Conservation (phyloP, 2,329 filamentous ascomycete species). For the Cladosporium halotolerans region DNA sequence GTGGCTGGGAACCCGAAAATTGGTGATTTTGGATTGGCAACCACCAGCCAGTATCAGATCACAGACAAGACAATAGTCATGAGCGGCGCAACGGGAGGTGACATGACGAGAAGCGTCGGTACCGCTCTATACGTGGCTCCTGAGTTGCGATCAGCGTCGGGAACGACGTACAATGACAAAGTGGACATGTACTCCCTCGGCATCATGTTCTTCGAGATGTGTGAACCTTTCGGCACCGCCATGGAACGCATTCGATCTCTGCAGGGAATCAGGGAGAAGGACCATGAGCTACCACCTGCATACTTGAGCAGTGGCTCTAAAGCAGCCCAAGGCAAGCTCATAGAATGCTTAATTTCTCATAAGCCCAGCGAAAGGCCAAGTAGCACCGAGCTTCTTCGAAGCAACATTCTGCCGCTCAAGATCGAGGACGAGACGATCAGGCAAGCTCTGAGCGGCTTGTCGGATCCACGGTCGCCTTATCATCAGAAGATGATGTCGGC, state of each 20-base stretch:
- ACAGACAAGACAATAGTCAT: constrained; percentile 45
- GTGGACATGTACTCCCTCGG: constrained; percentile 98
- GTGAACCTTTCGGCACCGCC: constrained; percentile 53
- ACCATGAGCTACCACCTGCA: constrained; percentile 63
- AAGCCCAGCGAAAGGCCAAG: constrained; percentile 76
- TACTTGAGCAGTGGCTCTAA: constrained; percentile 66
- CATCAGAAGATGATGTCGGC: constrained; percentile 85
- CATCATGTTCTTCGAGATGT: constrained; percentile 99
- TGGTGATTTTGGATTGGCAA: constrained; percentile 92
- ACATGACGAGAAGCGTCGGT: constrained; percentile 64
- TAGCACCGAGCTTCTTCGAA: constrained; percentile 73
- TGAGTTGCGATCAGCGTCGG: constrained; percentile 71
- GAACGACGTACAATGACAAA: constrained; percentile 80
- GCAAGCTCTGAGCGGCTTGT: constrained; percentile 71
- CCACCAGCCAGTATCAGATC: constrained; percentile 69
- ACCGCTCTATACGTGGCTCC: constrained; percentile 92
- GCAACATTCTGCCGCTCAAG: constrained; percentile 80
- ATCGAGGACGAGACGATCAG: constrained; percentile 90
- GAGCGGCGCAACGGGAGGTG: constrained; percentile 34
- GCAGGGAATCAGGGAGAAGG: constrained; percentile 59
- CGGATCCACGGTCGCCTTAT: constrained; percentile 77
- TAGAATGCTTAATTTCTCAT: constrained; percentile 73
- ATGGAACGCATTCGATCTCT: constrained; percentile 63
- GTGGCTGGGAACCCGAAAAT: constrained; percentile 86
- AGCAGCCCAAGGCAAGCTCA: constrained; percentile 65